These are phyloP conservation scores for Triticum urartu DNA, from an alignment of 176 grass and related monocot species.

Conservation along the genomic window DNA sequence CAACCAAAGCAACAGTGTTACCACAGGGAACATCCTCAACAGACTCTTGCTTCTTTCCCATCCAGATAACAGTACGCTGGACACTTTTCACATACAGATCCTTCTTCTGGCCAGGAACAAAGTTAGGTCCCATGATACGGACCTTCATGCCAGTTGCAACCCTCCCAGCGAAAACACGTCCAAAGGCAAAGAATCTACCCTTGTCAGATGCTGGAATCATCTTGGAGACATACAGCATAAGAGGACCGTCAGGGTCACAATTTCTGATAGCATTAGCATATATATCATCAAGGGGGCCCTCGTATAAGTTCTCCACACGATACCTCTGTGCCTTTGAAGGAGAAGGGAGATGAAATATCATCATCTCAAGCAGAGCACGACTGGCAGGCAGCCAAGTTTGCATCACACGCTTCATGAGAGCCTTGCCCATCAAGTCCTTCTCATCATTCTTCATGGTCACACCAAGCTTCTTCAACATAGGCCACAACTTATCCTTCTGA, in stretches of 20 bases:
- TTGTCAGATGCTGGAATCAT: constrained; percentile 95
- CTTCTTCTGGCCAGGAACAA: constrained; percentile 83
- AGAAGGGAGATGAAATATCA: constrained; percentile 79
- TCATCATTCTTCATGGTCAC: constrained; percentile 71
- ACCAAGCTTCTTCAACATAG: constrained; percentile 78
- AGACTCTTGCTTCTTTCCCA: constrained; percentile 85
- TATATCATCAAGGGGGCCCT: constrained; percentile 70
- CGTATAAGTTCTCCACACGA: constrained; percentile 84
- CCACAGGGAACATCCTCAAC: constrained; percentile 88
- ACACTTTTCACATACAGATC: constrained; percentile 81
- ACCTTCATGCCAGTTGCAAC: constrained; percentile 83
- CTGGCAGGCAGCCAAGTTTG: constrained; percentile 85
- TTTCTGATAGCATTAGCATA: constrained; percentile 84
- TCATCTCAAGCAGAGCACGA: constrained; percentile 78
- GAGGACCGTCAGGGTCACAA: constrained; percentile 85
- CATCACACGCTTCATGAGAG: constrained; percentile 89
- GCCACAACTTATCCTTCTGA: constrained; percentile 86
- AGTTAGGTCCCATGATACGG: constrained; percentile 94
- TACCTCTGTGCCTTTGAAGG: constrained; percentile 64
- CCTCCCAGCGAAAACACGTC: constrained; percentile 68
- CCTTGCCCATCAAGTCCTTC: constrained; percentile 70
- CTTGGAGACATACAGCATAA: constrained; percentile 90
- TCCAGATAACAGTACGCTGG: constrained; percentile 88
- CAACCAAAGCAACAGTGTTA: constrained; percentile 82
- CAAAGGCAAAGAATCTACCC: constrained; percentile 83